Evolutionary conservation across 768 basidiomycete genomes (phyloP).

Genomic region (Agaricus sinodeliciosus): DNA sequence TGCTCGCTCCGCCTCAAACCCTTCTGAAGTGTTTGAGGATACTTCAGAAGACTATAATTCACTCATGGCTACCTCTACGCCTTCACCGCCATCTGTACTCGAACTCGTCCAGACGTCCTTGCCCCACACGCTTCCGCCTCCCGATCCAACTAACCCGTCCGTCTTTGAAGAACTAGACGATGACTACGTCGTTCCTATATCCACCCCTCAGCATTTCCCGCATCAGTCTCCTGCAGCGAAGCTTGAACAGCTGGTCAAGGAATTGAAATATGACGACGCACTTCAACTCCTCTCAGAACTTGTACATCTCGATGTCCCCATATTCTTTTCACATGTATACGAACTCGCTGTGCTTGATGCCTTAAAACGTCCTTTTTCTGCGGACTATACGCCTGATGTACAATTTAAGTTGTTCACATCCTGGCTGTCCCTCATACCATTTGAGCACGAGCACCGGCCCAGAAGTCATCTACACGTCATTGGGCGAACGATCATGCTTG

Average conservation of each 20-base stretch:
- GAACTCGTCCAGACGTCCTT: slow-evolving; percentile 22
- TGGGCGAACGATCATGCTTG: slow-evolving; percentile 19
- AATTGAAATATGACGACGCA: slow-evolving; percentile 21
- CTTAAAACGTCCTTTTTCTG: slow-evolving; percentile 10
- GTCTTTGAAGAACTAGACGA: slow-evolving; percentile 26
- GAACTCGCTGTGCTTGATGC: slow-evolving; percentile 21
- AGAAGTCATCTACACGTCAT: slow-evolving; percentile 15
- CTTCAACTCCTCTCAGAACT: slow-evolving; percentile 26
- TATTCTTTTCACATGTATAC: slow-evolving; percentile 24
- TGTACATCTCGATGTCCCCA: slow-evolving; percentile 18
- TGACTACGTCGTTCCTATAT: slow-evolving; percentile 17
- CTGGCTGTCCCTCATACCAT: slow-evolving; percentile 32
- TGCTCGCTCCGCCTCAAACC: neutral
- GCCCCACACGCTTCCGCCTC: slow-evolving; percentile 23
- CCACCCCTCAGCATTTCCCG: slow-evolving; percentile 7
- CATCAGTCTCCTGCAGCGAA: slow-evolving; percentile 8
- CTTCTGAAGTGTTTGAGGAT: slow-evolving; percentile 24
- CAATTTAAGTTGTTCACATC: slow-evolving; percentile 15
- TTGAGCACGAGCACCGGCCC: neutral
- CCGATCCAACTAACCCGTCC: slow-evolving; percentile 15
- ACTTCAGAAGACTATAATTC: slow-evolving; percentile 22
- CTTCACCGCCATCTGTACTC: slow-evolving; percentile 16
- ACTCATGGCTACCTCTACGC: slow-evolving; percentile 11
- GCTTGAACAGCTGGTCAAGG: slow-evolving; percentile 18
- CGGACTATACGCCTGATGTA: slow-evolving; percentile 6